Evolutionary conservation across 1,284 basidiomycete genomes (phyloP).

Genomic region (Apiotrichum porosum): DNA sequence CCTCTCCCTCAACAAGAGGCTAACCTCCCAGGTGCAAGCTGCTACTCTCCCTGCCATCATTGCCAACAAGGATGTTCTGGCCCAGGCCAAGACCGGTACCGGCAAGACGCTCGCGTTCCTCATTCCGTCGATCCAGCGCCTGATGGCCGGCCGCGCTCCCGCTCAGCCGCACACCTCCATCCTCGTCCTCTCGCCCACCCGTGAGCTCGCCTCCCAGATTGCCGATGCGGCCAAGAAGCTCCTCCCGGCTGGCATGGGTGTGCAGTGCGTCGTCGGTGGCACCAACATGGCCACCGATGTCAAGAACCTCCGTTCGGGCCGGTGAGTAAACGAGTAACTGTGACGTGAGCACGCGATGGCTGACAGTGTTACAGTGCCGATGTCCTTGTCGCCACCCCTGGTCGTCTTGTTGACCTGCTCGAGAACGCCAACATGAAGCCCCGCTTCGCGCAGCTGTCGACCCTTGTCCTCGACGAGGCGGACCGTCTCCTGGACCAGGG

Average conservation of each 20-base stretch:
- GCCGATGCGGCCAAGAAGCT: slow-evolving; percentile 27
- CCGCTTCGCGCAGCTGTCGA: slow-evolving; percentile 33
- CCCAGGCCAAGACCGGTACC: slow-evolving; percentile 55
- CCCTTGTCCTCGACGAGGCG: slow-evolving; percentile 52
- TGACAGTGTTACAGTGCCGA: slow-evolving; percentile 38
- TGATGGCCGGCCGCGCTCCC: slow-evolving; percentile 31
- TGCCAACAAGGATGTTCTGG: slow-evolving; percentile 50
- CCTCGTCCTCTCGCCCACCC: slow-evolving; percentile 51
- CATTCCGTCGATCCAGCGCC: slow-evolving; percentile 50
- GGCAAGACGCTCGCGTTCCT: slow-evolving; percentile 56
- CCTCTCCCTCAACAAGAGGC: no score
- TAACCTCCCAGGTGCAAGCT: slow-evolving; percentile 46
- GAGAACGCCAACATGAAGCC: slow-evolving; percentile 42
- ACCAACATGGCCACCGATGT: slow-evolving; percentile 49
- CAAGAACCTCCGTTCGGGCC: slow-evolving; percentile 33
- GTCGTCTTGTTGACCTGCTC: slow-evolving; percentile 52
- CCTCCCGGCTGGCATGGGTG: slow-evolving; percentile 25
- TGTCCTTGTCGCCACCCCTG: slow-evolving; percentile 53
- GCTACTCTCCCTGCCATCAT: slow-evolving; percentile 51
- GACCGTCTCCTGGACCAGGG: slow-evolving; percentile 50
- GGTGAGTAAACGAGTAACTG: slow-evolving; percentile 21
- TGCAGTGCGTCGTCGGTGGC: slow-evolving; percentile 50
- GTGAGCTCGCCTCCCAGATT: slow-evolving; percentile 52
- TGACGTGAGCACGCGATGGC: slow-evolving; percentile 5
- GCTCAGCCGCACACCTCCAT: slow-evolving; percentile 28